These are phyloP conservation scores for Schwanniomyces pseudopolymorphus DNA, from an alignment of 805 yeast species.

Conservation along the genomic window DNA sequence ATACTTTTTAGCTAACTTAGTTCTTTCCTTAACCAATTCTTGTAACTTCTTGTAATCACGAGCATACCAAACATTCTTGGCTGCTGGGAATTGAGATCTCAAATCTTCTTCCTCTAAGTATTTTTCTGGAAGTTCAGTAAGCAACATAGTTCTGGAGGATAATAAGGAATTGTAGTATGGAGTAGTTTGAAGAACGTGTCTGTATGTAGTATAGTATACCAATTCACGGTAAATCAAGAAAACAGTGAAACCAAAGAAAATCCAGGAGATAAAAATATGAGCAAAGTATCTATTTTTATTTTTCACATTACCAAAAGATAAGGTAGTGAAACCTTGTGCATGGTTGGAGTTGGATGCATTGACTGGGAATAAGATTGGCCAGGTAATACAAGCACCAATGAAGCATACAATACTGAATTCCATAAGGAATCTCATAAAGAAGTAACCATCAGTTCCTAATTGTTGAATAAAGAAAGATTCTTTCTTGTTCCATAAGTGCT, in stretches of 20 bases:
- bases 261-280: conserved; percentile 75
- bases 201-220: conserved; percentile 65
- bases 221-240: conserved; percentile 73
- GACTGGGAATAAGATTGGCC: conserved; percentile 73
- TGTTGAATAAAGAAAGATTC: conserved; percentile 66
- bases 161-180: conserved; percentile 70
- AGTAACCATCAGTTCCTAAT: conserved; percentile 74
- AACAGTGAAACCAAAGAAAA: conserved; percentile 63
- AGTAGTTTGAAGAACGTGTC: conserved; percentile 72
- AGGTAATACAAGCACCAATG: conserved; percentile 52
- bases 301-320: conserved; percentile 62
- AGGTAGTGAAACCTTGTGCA: conserved; percentile 58
- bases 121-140: conserved; percentile 63
- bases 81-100: conserved; percentile 61
- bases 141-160: conserved; percentile 68
- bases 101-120: conserved; percentile 50
- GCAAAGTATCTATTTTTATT: conserved; percentile 69
- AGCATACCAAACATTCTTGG: conserved; percentile 60
- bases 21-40: conserved; percentile 60
- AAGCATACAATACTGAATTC: conserved; percentile 54
- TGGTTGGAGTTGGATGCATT: conserved; percentile 68
- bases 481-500: conserved; percentile 50
- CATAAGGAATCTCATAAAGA: conserved; percentile 64
- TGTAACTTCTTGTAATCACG: conserved; percentile 59
- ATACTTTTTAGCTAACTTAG: conserved; percentile 57